A percentile compares a stretch with the other conserved stretches of the same genome.
These are phyloP conservation scores for Penicillium cataractarum DNA, from an alignment of 495 filamentous ascomycete genomes.

Conservation along the genomic window DNA sequence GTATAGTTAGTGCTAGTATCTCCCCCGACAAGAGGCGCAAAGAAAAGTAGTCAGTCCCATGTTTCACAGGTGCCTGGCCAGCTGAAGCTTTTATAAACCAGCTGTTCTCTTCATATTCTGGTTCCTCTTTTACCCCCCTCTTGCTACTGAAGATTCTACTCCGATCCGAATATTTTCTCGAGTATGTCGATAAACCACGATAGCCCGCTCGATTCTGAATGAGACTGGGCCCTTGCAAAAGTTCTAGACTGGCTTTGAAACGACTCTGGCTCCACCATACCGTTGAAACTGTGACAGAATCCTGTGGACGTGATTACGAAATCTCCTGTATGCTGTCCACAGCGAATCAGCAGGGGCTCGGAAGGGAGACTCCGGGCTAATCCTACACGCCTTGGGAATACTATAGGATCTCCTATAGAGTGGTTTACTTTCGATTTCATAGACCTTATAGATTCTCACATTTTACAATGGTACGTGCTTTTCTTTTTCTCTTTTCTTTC, in stretches of 20 bases:
- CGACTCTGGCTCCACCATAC: constrained; percentile 7
- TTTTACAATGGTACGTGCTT: neutral
- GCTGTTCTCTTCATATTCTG: neutral
- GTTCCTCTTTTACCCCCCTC: neutral
- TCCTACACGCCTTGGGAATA: neutral
- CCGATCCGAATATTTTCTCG: neutral
- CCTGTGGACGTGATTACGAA: neutral
- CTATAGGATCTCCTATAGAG: neutral
- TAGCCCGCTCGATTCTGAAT: neutral
- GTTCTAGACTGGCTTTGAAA: constrained; percentile 4
- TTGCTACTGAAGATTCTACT: neutral
- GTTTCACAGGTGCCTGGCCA: constrained; percentile 32
- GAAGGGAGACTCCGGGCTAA: neutral
- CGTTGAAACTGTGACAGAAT: constrained; percentile 5
- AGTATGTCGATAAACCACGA: neutral
- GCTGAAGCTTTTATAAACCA: constrained; percentile 1
- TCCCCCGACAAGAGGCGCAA: neutral
- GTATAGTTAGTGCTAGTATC: neutral
- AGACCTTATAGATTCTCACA: neutral
- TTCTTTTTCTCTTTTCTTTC: neutral
- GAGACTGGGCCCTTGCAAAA: neutral
- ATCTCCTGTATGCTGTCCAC: constrained; percentile 8
- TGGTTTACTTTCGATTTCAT: neutral
- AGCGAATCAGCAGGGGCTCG: constrained; percentile 6
- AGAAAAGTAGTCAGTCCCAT: neutral